Evolutionary conservation across 495 filamentous ascomycete genomes (phyloP), one percentile per base, ranked within the genome.

Genomic region (Aspergillus haitiensis): DNA sequence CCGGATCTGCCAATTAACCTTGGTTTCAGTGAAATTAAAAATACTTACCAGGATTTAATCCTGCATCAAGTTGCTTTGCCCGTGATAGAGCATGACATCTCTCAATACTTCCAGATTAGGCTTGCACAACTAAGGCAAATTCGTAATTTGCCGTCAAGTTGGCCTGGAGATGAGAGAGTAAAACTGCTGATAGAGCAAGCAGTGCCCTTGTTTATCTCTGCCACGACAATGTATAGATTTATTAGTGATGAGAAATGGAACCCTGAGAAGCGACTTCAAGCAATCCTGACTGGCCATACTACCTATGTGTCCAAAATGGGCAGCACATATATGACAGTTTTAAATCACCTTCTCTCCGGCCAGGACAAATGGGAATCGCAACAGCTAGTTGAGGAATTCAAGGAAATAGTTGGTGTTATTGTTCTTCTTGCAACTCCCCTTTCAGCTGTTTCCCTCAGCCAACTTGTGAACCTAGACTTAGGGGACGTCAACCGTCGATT

Each of bases 181-280:
- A 6, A 64, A 18, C 37, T 18, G 12, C 67, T 83, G 0, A 69
- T 70, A 7, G 27, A 72, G 21, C 70, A 67, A 51, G 70, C 79
- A 16, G 65, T 65, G 35, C 73, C 74, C 33, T 55, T 80, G 3
- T 80, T 81, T 61, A 80, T 81, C 40, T 79, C 67, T 56, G 72
- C 74, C 11, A 66, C 75, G 10, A 80, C 75, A 11, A 70, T 67
- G 9, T 80, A 75, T 55, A 70, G 72, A 13, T 81, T 75, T 50
- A 40, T 58, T 9, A 6, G 34, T 27, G 45, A 49, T 21, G 46
- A 27, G 3, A 31, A 63, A 76, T 37, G 15, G 51, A 65, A 69
- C 27, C 31, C 68, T 76, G 34, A 56, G 59, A 15, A 50, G 58
- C 12, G 65, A 77, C 15, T 68, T 71, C 52, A 15, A 5, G 15